These are phyloP conservation scores for Brassica cretica DNA, from an alignment of 345 rosid genomes.

Conservation along the genomic window DNA sequence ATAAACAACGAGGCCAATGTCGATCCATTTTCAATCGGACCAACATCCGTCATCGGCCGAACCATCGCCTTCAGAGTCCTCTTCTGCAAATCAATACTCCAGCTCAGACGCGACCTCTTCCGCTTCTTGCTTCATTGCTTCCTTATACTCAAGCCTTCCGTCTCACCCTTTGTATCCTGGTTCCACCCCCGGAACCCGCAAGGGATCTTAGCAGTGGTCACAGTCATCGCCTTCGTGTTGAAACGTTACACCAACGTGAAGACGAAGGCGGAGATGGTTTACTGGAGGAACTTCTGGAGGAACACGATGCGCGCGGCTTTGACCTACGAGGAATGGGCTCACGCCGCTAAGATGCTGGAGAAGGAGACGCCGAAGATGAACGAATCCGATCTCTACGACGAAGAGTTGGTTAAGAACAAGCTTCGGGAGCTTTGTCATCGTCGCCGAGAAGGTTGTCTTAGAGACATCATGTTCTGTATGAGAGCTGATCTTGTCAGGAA, in stretches of 20 bases:
- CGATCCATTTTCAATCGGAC: slow-evolving; percentile 85
- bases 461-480: slow-evolving; percentile 95
- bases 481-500: slow-evolving; percentile 95
- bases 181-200: slow-evolving; percentile 94
- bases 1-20: slow-evolving; percentile 85
- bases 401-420: slow-evolving; percentile 83
- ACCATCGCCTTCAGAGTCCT: slow-evolving; percentile 83
- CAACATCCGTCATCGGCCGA: slow-evolving; percentile 77
- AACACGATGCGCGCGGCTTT: slow-evolving; percentile 87
- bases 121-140: slow-evolving; percentile 45
- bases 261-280: slow-evolving; percentile 84
- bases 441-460: slow-evolving; percentile 79
- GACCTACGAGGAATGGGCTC: slow-evolving; percentile 98
- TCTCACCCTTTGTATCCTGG: slow-evolving; percentile 70
- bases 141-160: slow-evolving; percentile 43
- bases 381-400: slow-evolving; percentile 80
- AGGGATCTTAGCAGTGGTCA: slow-evolving; percentile 91
- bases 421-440: slow-evolving; percentile 81
- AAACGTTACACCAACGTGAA: slow-evolving; percentile 86
- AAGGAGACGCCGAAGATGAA: slow-evolving; percentile 72
- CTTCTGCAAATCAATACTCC: slow-evolving; percentile 73
- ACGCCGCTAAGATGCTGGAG: slow-evolving; percentile 98
- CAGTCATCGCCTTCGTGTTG: slow-evolving; percentile 76
- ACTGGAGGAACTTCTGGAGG: slow-evolving; percentile 97
- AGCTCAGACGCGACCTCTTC: slow-evolving; percentile 57